These are phyloP conservation scores for Echinochloa phyllopogon DNA, from an alignment of 176 grass and related monocot genomes.

Conservation along the genomic window DNA sequence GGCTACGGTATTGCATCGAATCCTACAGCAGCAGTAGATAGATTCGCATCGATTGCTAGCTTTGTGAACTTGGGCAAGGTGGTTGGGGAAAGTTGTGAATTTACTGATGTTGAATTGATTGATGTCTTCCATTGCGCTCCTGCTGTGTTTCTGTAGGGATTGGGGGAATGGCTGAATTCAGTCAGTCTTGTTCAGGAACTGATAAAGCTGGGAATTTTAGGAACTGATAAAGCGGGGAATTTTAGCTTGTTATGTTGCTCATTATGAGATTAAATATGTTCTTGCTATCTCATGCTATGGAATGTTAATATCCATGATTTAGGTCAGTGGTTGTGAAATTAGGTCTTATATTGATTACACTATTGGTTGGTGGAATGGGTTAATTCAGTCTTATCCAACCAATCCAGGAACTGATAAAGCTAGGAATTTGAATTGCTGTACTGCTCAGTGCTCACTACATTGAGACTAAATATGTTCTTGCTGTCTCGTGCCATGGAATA, in stretches of 20 bases:
- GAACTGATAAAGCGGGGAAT: no score
- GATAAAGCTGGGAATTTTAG: background rate
- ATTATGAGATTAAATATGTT: no score
- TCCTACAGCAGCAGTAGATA: constrained; percentile 7
- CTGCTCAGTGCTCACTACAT: background rate
- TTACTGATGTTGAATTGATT: constrained; percentile 28
- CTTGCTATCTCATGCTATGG: no score
- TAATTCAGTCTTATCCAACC: background rate
- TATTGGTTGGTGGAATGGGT: background rate
- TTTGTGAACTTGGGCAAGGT: background rate
- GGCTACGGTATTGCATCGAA: constrained; percentile 37
- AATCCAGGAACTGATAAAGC: background rate
- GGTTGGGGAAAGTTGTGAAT: constrained; percentile 25
- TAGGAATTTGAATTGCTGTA: background rate
- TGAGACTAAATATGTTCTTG: background rate
- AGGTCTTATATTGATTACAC: background rate
- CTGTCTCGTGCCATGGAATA: background rate
- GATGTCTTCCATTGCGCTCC: background rate
- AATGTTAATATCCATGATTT: no score
- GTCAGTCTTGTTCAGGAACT: background rate
- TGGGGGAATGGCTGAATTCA: constrained; percentile 9
- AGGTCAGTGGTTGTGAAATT: no score
- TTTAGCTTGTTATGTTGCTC: no score
- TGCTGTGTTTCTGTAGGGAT: constrained; percentile 1
- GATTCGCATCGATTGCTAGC: constrained; percentile 3